phyloP scores from a whole-genome alignment of 2,329 filamentous ascomycete species.

The Hypoxylon sp. region DNA sequence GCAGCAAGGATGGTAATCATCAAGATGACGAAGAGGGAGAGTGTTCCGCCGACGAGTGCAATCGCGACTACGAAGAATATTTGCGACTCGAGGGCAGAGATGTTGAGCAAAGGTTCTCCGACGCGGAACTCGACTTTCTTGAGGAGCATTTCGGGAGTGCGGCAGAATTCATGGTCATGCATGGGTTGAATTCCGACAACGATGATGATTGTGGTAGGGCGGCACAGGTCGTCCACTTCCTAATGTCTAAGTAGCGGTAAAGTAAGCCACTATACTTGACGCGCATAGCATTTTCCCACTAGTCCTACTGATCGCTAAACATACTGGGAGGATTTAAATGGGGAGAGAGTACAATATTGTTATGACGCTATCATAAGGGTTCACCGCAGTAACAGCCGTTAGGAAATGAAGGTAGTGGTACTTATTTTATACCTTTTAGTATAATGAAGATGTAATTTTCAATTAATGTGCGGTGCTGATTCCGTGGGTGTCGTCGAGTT shows the following conservation, averaged over 20 bases:
- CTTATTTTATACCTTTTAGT: too few species aligned
- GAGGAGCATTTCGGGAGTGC: background rate
- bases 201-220: background rate
- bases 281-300: background rate
- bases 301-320: too few species aligned
- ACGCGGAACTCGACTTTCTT: background rate
- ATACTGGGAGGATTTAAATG: too few species aligned
- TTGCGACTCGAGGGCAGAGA: background rate
- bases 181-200: background rate
- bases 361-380: too few species aligned
- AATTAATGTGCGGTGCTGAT: too few species aligned
- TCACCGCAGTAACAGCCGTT: too few species aligned
- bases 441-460: too few species aligned
- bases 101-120: background rate
- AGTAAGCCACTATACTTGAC: background rate
- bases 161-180: background rate
- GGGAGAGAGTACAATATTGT: too few species aligned
- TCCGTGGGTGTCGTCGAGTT: too few species aligned
- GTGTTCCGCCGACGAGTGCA: background rate
- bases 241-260: background rate
- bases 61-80: background rate
- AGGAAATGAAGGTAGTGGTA: too few species aligned
- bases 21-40: background rate
- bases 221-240: background rate
- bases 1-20: background rate